phyloP scores from a whole-genome alignment of 495 filamentous ascomycete species.

The Aspergillus bertholletiae region DNA sequence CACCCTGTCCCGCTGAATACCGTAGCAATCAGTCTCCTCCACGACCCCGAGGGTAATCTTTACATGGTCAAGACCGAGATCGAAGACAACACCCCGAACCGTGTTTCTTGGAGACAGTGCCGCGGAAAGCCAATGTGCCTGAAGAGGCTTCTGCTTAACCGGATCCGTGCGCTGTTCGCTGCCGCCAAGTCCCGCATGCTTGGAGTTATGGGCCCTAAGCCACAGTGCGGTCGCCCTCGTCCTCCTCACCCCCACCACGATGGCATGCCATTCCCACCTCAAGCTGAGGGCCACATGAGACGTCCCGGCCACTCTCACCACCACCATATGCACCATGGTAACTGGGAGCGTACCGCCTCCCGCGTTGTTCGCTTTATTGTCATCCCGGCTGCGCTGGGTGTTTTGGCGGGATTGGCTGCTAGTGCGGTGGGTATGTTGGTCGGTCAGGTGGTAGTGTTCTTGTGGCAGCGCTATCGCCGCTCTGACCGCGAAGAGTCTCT shows the following conservation, averaged over 20 bases:
- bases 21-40: conserved; percentile 40
- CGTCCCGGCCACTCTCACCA: conserved; percentile 27
- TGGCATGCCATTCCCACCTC: conserved; percentile 8
- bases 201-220: conserved; percentile 24
- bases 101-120: conserved; percentile 39
- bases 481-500: conserved; percentile 24
- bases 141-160: conserved; percentile 32
- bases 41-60: conserved; percentile 31
- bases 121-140: conserved; percentile 39
- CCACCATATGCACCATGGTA: conserved; percentile 29
- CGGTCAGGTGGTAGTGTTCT: conserved; percentile 46
- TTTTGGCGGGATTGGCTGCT: conserved; percentile 47
- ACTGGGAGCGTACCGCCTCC: conserved; percentile 41
- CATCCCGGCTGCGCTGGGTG: conserved; percentile 43
- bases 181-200: conserved; percentile 39
- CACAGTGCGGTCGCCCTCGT: conserved; percentile 21
- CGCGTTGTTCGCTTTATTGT: conserved; percentile 48
- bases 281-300: conserved; percentile 15
- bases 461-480: conserved; percentile 47
- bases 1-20: conserved; percentile 50
- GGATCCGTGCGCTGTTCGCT: conserved; percentile 35
- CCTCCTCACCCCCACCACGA: conserved; percentile 8
- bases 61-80: conserved; percentile 36
- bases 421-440: conserved; percentile 53
- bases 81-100: conserved; percentile 33